These are phyloP conservation scores for Leonotis leonurus DNA, from an alignment of 257 asterid genomes.

Conservation along the genomic window DNA sequence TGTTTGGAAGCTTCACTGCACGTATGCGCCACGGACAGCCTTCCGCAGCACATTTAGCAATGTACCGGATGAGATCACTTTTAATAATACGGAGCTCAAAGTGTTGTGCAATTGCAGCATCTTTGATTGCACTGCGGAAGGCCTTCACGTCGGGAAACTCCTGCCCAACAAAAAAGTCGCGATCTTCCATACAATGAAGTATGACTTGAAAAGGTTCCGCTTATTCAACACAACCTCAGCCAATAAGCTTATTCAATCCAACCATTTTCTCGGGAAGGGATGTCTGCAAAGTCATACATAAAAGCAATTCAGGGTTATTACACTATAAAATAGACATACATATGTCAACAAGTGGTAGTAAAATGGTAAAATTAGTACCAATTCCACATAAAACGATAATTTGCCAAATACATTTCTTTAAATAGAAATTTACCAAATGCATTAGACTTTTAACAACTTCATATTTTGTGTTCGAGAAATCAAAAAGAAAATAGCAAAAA, in stretches of 20 bases:
- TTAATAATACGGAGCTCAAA: slow-evolving; percentile 63
- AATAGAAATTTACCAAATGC: slow-evolving; percentile 1
- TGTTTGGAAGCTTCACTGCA: slow-evolving; percentile 70
- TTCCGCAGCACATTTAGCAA: slow-evolving; percentile 71
- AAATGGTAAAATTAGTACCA: not conserved
- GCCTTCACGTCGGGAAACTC: slow-evolving; percentile 73
- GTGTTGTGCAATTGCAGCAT: slow-evolving; percentile 78
- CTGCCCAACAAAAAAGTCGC: slow-evolving; percentile 45
- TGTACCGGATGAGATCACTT: slow-evolving; percentile 65
- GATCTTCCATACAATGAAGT: slow-evolving; percentile 46
- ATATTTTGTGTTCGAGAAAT: not conserved
- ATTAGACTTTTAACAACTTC: not conserved
- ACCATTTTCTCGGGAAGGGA: not conserved
- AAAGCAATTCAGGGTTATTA: not conserved
- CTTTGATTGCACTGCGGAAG: slow-evolving; percentile 64
- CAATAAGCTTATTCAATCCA: slow-evolving; percentile 8
- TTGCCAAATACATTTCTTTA: slow-evolving; percentile 1
- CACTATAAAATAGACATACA: not conserved
- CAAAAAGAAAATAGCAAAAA: not conserved
- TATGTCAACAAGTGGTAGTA: not conserved
- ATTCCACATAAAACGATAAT: not conserved
- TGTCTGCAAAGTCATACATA: not conserved
- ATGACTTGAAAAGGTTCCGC: not conserved
- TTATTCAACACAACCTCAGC: slow-evolving; percentile 14
- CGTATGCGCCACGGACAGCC: slow-evolving; percentile 87